Evolutionary conservation across 495 filamentous ascomycete genomes (phyloP).

Genomic region (Talaromyces proteolyticus): DNA sequence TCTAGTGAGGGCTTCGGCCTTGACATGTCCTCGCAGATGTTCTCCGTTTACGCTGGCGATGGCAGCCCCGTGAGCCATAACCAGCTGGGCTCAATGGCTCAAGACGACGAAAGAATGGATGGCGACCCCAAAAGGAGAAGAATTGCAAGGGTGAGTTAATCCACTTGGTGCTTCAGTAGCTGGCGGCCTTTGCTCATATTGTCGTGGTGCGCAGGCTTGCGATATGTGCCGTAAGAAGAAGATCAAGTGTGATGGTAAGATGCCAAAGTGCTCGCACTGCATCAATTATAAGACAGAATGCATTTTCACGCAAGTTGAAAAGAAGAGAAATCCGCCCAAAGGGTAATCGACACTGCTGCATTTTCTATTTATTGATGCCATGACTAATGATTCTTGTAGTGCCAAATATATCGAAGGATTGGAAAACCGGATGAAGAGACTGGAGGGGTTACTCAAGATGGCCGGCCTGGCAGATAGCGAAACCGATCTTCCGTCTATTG

Average conservation of each 20-base stretch:
- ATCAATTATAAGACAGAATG: constrained; percentile 98
- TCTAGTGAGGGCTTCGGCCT: constrained; percentile 32
- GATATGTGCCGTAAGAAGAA: constrained; percentile 99
- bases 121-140: constrained; percentile 82
- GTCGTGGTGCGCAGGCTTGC: constrained; percentile 85
- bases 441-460: constrained; percentile 85
- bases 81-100: constrained; percentile 42
- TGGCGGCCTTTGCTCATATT: constrained; percentile 17
- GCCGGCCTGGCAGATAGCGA: constrained; percentile 84
- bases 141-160: constrained; percentile 74
- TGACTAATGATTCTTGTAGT: constrained; percentile 32
- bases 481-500: constrained; percentile 82
- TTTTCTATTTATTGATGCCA: constrained; percentile 12
- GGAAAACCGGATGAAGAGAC: constrained; percentile 87
- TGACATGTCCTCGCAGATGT: constrained; percentile 37
- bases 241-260: constrained; percentile 98
- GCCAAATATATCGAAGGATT: constrained; percentile 98
- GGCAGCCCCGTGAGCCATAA: constrained; percentile 3
- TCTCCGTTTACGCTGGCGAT: neutral
- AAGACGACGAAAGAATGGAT: constrained; percentile 55
- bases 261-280: constrained; percentile 92
- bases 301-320: constrained; percentile 95
- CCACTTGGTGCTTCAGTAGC: too few species aligned
- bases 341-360: constrained; percentile 48
- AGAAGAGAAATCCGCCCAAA: constrained; percentile 97